These are phyloP conservation scores for Neopestalotiopsis rosae DNA, from an alignment of 2,329 filamentous ascomycete species.

Conservation along the genomic window DNA sequence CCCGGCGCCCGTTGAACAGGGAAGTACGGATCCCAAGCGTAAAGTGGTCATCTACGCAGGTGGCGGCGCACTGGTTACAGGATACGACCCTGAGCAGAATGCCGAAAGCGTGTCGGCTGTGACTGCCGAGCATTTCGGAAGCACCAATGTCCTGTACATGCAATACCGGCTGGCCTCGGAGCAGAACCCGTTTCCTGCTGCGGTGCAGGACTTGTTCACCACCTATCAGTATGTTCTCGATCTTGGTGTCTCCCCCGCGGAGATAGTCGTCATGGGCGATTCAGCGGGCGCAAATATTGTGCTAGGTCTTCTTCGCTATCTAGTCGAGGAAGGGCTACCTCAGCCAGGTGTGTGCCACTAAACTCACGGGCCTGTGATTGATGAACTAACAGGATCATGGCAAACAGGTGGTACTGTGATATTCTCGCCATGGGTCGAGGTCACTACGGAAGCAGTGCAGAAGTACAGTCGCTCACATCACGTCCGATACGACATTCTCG, in stretches of 20 bases:
- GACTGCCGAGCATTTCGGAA: slow-evolving; percentile 18
- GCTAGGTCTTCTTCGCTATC: slow-evolving; percentile 25
- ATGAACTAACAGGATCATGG: slow-evolving; percentile 15
- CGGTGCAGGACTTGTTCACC: slow-evolving; percentile 25
- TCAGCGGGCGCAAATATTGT: slow-evolving; percentile 28
- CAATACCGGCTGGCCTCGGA: slow-evolving; percentile 25
- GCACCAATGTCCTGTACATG: slow-evolving; percentile 20
- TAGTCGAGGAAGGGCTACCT: slow-evolving; percentile 23
- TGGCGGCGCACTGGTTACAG: slow-evolving; percentile 26
- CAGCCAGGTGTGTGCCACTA: slow-evolving; percentile 21
- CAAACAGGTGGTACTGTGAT: slow-evolving; percentile 21
- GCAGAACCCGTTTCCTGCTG: slow-evolving; percentile 25
- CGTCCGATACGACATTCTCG: slow-evolving; percentile 23
- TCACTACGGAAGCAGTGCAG: slow-evolving; percentile 21
- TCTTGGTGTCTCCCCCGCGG: slow-evolving; percentile 22
- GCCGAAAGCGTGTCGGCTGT: slow-evolving; percentile 11
- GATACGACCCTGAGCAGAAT: slow-evolving; percentile 20
- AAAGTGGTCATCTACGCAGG: slow-evolving; percentile 21
- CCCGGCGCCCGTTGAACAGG: slow-evolving; percentile 7
- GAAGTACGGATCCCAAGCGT: background rate
- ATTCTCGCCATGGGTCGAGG: slow-evolving; percentile 30
- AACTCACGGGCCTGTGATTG: background rate
- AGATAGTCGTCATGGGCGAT: slow-evolving; percentile 27
- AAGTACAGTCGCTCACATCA: slow-evolving; percentile 17
- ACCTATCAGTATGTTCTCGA: slow-evolving; percentile 24